Evolutionary conservation across 1,284 basidiomycete species (phyloP).

Genomic region (Sphagnurus paluster): DNA sequence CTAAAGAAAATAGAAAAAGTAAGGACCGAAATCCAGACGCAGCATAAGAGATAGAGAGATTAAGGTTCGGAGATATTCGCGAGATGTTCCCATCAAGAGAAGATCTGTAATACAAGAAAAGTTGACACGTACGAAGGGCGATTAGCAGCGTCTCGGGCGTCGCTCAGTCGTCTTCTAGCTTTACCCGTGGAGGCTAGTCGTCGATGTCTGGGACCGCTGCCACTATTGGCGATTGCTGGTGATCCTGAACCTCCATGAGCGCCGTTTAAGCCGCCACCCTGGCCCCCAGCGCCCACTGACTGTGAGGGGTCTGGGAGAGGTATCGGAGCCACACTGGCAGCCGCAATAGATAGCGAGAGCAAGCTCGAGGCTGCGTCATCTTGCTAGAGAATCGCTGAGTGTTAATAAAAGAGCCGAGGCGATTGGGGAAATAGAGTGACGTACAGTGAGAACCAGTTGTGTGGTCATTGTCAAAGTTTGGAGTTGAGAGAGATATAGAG

Average conservation of each 20-base stretch:
- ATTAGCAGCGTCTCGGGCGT: slow-evolving; percentile 71
- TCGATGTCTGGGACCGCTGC: slow-evolving; percentile 52
- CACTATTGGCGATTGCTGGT: slow-evolving; percentile 27
- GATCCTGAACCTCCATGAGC: slow-evolving; percentile 15
- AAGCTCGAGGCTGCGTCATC: slow-evolving; percentile 48
- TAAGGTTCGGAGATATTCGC: slow-evolving; percentile 3
- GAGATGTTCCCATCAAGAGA: slow-evolving; percentile 10
- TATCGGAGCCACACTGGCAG: slow-evolving; percentile 50
- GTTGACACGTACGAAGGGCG: slow-evolving; percentile 63
- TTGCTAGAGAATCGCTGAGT: slow-evolving; percentile 26
- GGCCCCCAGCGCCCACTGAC: slow-evolving; percentile 23
- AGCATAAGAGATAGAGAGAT: slow-evolving; percentile 1
- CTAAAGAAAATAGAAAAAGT: slow-evolving; percentile 27
- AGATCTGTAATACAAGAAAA: slow-evolving; percentile 8
- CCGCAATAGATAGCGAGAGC: slow-evolving; percentile 66
- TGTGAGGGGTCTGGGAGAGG: slow-evolving; percentile 27
- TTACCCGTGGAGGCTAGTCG: slow-evolving; percentile 68
- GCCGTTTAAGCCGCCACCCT: slow-evolving; percentile 14
- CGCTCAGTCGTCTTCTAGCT: slow-evolving; percentile 66
- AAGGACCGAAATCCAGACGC: slow-evolving; percentile 10
- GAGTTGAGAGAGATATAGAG: slow-evolving; percentile 8
- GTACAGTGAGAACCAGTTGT: slow-evolving; percentile 23
- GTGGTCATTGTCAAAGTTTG: slow-evolving; percentile 15
- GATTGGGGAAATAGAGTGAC: slow-evolving; percentile 16
- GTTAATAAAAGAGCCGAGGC: slow-evolving; percentile 10